A percentile compares a stretch with the other conserved stretches of the same genome.
phyloP scores from a whole-genome alignment of 2,329 filamentous ascomycete species.

The Clathrospora elynae region DNA sequence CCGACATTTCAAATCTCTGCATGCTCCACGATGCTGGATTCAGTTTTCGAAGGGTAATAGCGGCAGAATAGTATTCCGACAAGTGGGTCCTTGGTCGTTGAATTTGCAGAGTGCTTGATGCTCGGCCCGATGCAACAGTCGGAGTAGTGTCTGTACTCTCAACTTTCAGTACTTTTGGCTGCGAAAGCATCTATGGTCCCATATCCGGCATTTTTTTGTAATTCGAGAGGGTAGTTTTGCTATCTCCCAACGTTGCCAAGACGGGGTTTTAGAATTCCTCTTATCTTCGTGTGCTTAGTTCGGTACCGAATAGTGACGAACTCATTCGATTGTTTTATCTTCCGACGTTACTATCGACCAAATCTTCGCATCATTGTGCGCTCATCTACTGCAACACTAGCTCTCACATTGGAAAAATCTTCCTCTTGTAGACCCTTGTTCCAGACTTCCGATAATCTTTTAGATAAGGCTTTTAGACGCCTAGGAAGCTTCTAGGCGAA shows the following conservation, averaged over 20 bases:
- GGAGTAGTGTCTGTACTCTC: too few species aligned
- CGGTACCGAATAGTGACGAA: constrained; percentile 16
- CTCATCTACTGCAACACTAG: constrained; percentile 2
- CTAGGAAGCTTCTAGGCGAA: constrained; percentile 13
- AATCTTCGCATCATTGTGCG: too few species aligned
- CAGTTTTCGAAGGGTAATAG: constrained; percentile 48
- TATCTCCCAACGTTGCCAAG: constrained; percentile 9
- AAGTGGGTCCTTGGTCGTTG: constrained; percentile 18
- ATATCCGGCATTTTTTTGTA: too few species aligned
- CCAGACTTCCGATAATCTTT: neutral
- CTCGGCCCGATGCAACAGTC: constrained; percentile 30
- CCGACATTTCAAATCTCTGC: constrained; percentile 3
- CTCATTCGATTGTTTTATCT: constrained; percentile 5
- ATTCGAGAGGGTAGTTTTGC: too few species aligned
- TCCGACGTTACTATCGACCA: constrained; percentile 1
- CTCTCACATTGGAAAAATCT: constrained; percentile 1
- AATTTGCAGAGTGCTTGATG: constrained; percentile 2
- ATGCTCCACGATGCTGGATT: constrained; percentile 31
- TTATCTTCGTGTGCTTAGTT: constrained; percentile 9
- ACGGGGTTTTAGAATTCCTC: constrained; percentile 3
- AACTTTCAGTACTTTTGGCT: too few species aligned
- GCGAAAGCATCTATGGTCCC: too few species aligned
- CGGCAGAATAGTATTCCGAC: too few species aligned
- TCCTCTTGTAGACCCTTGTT: constrained; percentile 2
- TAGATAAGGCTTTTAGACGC: constrained; percentile 3